Percentiles rank a stretch among this genome's conserved stretches.
phyloP scores from a whole-genome alignment of 2,329 filamentous ascomycete species.

The Sporothrix protearum region DNA sequence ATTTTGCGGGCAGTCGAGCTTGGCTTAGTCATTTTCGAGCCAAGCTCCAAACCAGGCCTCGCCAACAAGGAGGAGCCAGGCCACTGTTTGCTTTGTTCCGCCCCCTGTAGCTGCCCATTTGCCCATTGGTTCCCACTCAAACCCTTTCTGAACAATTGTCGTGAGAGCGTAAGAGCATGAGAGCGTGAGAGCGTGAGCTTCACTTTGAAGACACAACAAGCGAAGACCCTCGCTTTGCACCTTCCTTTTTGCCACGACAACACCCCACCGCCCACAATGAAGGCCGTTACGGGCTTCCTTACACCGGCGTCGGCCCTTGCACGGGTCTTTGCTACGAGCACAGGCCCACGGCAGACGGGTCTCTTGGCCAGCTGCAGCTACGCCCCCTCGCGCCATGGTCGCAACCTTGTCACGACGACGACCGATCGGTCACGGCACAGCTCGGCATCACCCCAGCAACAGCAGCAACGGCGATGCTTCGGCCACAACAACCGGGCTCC shows the following conservation, averaged over 20 bases:
- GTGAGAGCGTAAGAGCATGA: too few species aligned
- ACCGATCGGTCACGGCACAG: neutral
- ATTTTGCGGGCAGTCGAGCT: neutral
- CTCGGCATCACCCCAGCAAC: too few species aligned
- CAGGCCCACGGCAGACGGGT: neutral
- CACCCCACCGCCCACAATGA: conserved; percentile 36
- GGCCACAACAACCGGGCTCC: neutral
- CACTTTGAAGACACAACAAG: neutral
- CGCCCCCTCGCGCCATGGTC: neutral
- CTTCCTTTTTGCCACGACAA: neutral
- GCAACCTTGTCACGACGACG: neutral
- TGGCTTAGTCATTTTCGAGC: neutral
- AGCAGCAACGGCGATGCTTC: neutral
- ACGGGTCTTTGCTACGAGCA: conserved; percentile 41
- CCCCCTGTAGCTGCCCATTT: neutral
- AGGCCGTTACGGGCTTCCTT: conserved; percentile 39
- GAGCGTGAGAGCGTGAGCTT: neutral
- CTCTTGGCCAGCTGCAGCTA: neutral
- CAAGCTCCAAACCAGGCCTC: neutral
- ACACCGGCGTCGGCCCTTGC: conserved; percentile 47
- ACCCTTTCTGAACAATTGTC: neutral
- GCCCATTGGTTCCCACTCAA: neutral
- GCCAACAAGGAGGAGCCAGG: too few species aligned
- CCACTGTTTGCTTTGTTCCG: too few species aligned
- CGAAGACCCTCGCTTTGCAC: neutral